phyloP scores from a whole-genome alignment of 495 filamentous ascomycete genomes.

The Penicillium canescens region DNA sequence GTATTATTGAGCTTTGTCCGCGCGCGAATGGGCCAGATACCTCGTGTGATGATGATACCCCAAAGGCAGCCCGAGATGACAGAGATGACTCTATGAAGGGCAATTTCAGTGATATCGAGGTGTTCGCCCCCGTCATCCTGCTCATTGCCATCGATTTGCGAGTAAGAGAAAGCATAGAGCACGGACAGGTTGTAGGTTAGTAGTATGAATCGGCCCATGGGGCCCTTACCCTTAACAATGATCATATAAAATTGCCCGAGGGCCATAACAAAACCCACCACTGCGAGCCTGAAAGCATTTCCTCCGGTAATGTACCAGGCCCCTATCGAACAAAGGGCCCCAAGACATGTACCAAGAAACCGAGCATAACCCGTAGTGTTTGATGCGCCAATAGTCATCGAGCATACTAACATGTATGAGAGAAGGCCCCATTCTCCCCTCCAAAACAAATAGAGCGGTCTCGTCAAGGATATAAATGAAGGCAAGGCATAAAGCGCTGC shows the following conservation, averaged over 20 bases:
- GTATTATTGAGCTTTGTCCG: slow-evolving; percentile 83
- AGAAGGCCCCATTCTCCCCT: slow-evolving; percentile 94
- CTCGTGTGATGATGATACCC: slow-evolving; percentile 85
- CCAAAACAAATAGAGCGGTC: slow-evolving; percentile 84
- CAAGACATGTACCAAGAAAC: slow-evolving; percentile 82
- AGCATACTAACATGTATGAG: slow-evolving; percentile 97
- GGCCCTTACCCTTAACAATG: slow-evolving; percentile 76
- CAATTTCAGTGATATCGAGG: slow-evolving; percentile 85
- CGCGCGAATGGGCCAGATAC: slow-evolving; percentile 93
- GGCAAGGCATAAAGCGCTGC: slow-evolving; percentile 84
- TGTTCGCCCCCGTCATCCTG: slow-evolving; percentile 79
- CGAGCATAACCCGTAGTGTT: slow-evolving; percentile 88
- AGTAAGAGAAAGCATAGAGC: slow-evolving; percentile 89
- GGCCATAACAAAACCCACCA: slow-evolving; percentile 78
- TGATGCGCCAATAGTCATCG: slow-evolving; percentile 93
- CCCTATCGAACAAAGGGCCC: slow-evolving; percentile 70
- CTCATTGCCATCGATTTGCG: slow-evolving; percentile 69
- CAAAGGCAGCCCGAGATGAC: slow-evolving; percentile 87
- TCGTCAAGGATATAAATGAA: slow-evolving; percentile 75
- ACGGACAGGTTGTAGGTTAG: slow-evolving; percentile 97
- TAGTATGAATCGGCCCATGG: slow-evolving; percentile 88
- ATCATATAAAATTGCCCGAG: slow-evolving; percentile 87
- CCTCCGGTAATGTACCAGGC: slow-evolving; percentile 74
- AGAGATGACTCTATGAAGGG: slow-evolving; percentile 84
- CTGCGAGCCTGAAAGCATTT: slow-evolving; percentile 70